These are phyloP conservation scores for Taphrina pruni DNA, from an alignment of 1,139 yeast genomes.

Conservation along the genomic window DNA sequence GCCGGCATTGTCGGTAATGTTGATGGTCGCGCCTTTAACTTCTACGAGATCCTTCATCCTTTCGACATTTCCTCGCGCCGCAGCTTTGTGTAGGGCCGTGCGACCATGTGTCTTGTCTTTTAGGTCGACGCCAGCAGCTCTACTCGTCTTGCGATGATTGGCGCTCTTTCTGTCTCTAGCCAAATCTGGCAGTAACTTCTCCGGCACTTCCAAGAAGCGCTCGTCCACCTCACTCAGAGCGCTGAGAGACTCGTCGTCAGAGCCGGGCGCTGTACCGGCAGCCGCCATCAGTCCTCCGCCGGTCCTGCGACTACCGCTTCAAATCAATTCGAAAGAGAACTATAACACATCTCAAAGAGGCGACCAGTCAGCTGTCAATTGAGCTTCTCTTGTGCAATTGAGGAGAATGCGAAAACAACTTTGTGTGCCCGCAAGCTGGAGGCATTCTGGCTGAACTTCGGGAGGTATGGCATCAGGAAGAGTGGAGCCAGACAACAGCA, in stretches of 20 bases:
- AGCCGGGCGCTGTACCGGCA: slow-evolving; percentile 3
- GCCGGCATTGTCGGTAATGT: slow-evolving; percentile 35
- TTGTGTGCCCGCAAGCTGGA: no score
- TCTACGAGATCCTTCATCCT: slow-evolving; percentile 25
- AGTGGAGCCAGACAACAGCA: no score
- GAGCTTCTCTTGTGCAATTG: no score
- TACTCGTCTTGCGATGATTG: neutral
- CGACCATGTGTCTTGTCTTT: slow-evolving; percentile 38
- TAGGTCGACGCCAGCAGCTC: slow-evolving; percentile 15
- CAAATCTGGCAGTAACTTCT: slow-evolving; percentile 1
- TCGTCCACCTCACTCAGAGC: slow-evolving; percentile 28
- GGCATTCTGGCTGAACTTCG: no score
- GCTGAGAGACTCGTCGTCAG: slow-evolving; percentile 25
- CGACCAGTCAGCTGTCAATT: neutral
- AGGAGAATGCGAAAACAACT: no score
- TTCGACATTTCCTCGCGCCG: slow-evolving; percentile 20
- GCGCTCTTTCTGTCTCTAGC: neutral
- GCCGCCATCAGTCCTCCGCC: slow-evolving; percentile 14
- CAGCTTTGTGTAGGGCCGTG: slow-evolving; percentile 33
- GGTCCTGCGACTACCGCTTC: neutral
- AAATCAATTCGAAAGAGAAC: neutral
- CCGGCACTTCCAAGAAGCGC: slow-evolving; percentile 11
- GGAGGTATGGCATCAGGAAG: no score
- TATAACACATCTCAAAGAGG: neutral
- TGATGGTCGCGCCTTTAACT: slow-evolving; percentile 17